Base-by-base conservation (phyloP, 2,329 filamentous ascomycete genomes). In the Trichoderma asperellum region DNA sequence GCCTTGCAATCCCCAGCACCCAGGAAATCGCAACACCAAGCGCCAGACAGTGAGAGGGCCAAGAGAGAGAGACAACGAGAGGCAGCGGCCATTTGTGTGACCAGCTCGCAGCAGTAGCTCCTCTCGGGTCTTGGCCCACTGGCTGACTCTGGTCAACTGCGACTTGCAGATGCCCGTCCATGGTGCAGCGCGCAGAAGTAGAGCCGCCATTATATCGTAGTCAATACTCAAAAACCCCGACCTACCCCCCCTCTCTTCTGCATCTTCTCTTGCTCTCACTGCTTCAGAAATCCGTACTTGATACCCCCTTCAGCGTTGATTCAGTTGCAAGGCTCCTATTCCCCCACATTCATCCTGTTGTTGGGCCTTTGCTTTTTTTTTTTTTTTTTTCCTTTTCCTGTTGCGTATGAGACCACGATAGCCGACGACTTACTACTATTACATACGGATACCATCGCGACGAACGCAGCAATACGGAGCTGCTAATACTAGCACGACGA, bases 71-170 rank as follows among this genome's bases (percentile, higher is more conserved):
- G 40, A n/a, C 40, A 43, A 16, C 40, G 5, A 43, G 40, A 43
- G 40, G 40, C 40, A 43, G 16, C 14, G 32, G 56, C 61, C 49
- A 12, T 63, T 55, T 67, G 69, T 69, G 70, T 71, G 69, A 70
- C 68, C 59, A 68, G 32, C 58, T 69, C n/a, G 68, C 68, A 71
- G 70, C 64, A 71, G 70, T 59, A 56, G 32, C 40, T 43, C 40
- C 40, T 43, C 40, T 43, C 43, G 24, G 34, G 34, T 35, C 34
- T 35, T 35, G 37, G 67, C 60, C 68, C 37, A 52, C 34, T 11
- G 14, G 29, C 40, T 43, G 40, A n/a, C 40, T 32, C 18, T 24
- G n/a, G 18, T 37, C 56, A 37, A 32, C 29, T 16, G 52, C 62
- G n/a, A 34, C 52, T 18, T 29, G 10, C 16, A 53, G 6, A 34